Conservation (phyloP, 2,329 filamentous ascomycete genomes). For the Lasiodiplodia theobromae region DNA sequence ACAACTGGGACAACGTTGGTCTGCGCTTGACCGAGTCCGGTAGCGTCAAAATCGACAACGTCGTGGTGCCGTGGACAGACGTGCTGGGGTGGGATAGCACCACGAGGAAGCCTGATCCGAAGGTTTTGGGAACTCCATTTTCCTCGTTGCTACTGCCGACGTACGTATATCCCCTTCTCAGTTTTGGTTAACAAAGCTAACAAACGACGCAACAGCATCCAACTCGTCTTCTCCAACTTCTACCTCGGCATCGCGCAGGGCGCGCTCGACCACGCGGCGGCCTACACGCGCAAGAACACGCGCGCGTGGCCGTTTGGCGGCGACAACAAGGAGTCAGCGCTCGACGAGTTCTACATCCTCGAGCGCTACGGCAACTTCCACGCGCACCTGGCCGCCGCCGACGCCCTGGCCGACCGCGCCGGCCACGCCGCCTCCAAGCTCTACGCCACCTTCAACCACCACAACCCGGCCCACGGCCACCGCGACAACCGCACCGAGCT, state of each 20-base stretch:
- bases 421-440: slow-evolving; percentile 58
- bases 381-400: slow-evolving; percentile 67
- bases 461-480: background rate
- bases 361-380: slow-evolving; percentile 70
- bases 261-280: slow-evolving; percentile 61
- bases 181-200: too few relatives aligned
- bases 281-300: slow-evolving; percentile 65
- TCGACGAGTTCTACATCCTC: slow-evolving; percentile 71
- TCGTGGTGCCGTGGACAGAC: slow-evolving; percentile 65
- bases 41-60: slow-evolving; percentile 65
- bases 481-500: slow-evolving; percentile 51
- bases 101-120: slow-evolving; percentile 59
- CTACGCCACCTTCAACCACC: slow-evolving; percentile 52
- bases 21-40: slow-evolving; percentile 70
- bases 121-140: slow-evolving; percentile 61
- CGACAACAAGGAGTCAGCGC: slow-evolving; percentile 65
- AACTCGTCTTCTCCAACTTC: slow-evolving; percentile 71
- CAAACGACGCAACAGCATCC: slow-evolving; percentile 53
- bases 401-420: slow-evolving; percentile 64
- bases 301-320: slow-evolving; percentile 70
- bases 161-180: slow-evolving; percentile 9
- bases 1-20: slow-evolving; percentile 72
- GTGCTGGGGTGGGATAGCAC: slow-evolving; percentile 66
- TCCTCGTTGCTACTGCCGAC: slow-evolving; percentile 66
- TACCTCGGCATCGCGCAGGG: slow-evolving; percentile 70